Evolutionary conservation across 1,139 yeast genomes (phyloP).

Genomic region (Hyphopichia wangnamkhiaoensis): DNA sequence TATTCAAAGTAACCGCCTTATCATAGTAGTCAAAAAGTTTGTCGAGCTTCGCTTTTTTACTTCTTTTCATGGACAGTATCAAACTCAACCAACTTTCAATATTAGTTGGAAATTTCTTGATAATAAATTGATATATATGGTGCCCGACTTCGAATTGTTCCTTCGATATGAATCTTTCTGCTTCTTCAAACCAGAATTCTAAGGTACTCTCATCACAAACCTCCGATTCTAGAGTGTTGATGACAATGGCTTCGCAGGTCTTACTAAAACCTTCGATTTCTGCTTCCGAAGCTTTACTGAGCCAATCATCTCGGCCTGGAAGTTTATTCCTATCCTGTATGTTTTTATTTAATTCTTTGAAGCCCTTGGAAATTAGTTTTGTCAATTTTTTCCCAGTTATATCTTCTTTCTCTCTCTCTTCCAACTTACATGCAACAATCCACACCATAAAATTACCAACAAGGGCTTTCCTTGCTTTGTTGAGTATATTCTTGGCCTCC

Average conservation of each 20-base stretch:
- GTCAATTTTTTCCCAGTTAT: conserved; percentile 36
- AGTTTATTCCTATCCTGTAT: conserved; percentile 21
- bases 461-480: conserved; percentile 58
- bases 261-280: conserved; percentile 36
- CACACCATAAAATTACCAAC: conserved; percentile 60
- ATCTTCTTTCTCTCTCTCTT: conserved; percentile 51
- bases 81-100: conserved; percentile 57
- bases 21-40: conserved; percentile 53
- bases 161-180: conserved; percentile 31
- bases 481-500: conserved; percentile 56
- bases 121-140: conserved; percentile 49
- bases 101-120: conserved; percentile 49
- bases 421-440: conserved; percentile 71
- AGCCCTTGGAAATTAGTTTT: conserved; percentile 55
- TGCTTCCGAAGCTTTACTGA: conserved; percentile 37
- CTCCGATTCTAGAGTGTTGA: conserved; percentile 19
- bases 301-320: conserved; percentile 43
- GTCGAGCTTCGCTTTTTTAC: conserved; percentile 17
- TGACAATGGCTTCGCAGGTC: conserved; percentile 42
- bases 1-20: conserved; percentile 49
- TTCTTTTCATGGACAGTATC: conserved; percentile 45
- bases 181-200: conserved; percentile 37
- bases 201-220: conserved; percentile 12
- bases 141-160: conserved; percentile 38
- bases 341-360: conserved; percentile 32